A percentile compares a stretch with the other conserved stretches of the same genome.
Conservation (phyloP, 805 yeast species). For the Metschnikowia vanudenii region DNA sequence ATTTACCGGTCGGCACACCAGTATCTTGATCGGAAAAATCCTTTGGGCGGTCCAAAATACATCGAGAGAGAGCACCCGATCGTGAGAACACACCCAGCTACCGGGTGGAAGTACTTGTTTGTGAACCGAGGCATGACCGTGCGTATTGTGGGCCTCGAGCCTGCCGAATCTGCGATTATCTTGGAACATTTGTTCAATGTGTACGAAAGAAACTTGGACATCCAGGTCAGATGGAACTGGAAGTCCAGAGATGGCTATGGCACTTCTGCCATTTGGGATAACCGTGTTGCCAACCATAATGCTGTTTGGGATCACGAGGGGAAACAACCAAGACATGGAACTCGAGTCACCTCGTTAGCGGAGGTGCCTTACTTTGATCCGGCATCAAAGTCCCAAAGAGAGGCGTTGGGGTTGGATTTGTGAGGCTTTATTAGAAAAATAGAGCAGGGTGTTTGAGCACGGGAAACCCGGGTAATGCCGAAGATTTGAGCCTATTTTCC, state of each 20-base stretch:
- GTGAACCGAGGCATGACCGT: conserved; percentile 31
- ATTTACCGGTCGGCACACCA: conserved; percentile 41
- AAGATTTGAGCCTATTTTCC: too few species aligned
- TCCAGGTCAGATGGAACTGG: conserved; percentile 36
- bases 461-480: too few species aligned
- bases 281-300: conserved; percentile 52
- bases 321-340: conserved; percentile 35
- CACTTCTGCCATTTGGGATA: conserved; percentile 60
- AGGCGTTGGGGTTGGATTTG: conserved; percentile 46
- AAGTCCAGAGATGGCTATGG: conserved; percentile 35
- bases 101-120: conserved; percentile 33
- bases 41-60: conserved; percentile 30
- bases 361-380: conserved; percentile 53
- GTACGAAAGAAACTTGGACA: conserved; percentile 44
- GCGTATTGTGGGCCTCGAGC: conserved; percentile 31
- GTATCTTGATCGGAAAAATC: conserved; percentile 36
- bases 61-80: conserved; percentile 33
- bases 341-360: conserved; percentile 48
- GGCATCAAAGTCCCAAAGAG: conserved; percentile 51
- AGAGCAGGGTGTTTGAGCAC: too few species aligned
- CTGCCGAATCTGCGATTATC: conserved; percentile 24
- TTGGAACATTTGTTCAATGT: conserved; percentile 19
- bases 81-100: conserved; percentile 34
- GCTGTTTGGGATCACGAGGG: conserved; percentile 54
- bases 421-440: too few species aligned